Evolutionary conservation across 192 early-diverging fungal species (phyloP), one percentile per base, ranked within the genome.

Genomic region (Entomortierella beljakovae): DNA sequence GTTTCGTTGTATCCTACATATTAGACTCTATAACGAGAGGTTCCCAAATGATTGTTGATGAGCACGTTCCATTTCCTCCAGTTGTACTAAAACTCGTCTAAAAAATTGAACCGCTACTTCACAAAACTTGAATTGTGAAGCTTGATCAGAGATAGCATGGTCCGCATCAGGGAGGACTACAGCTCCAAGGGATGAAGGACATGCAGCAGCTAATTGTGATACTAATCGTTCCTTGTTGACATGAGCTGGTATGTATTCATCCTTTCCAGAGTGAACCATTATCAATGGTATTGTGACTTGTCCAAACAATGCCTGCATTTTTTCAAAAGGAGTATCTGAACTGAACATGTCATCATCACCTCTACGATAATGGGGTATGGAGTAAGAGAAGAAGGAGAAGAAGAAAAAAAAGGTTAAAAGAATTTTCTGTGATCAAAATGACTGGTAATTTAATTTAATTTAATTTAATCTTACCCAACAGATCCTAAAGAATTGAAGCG

Each of bases 341-440:
- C 71, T 74, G 56, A 81, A 81, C 71, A 81, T 74, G 49, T 81
- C 80, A 50, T 81, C 71, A 20, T 81, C 80, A 5, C 80, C 80
- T 29, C 80, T 74, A 49, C 13, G 35, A 38, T 55, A 11, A 11
- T 18, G 40, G 32, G 32, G 3, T 35, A 37, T 38, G 40, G 37
- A 6, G 22, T 1, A 31, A 23, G 22, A 53, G 26, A 57, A 23
- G 26, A 49, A 32, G 33, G 2, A 4, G 16, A 59, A 18, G 15
- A 46, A 25, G 23, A 38, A 26, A 52, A 37, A 51, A 13, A 10
- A 23, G 3, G n/a, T n/a, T n/a, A n/a, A n/a, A n/a, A n/a, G n/a
- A n/a, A n/a, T n/a, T n/a, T n/a, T n/a, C n/a, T n/a, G n/a, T n/a
- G n/a, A n/a, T n/a, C n/a, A n/a, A n/a, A n/a, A n/a, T n/a, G n/a